Conservation (phyloP, 305 asterid genomes). For the Fraxinus platypoda region DNA sequence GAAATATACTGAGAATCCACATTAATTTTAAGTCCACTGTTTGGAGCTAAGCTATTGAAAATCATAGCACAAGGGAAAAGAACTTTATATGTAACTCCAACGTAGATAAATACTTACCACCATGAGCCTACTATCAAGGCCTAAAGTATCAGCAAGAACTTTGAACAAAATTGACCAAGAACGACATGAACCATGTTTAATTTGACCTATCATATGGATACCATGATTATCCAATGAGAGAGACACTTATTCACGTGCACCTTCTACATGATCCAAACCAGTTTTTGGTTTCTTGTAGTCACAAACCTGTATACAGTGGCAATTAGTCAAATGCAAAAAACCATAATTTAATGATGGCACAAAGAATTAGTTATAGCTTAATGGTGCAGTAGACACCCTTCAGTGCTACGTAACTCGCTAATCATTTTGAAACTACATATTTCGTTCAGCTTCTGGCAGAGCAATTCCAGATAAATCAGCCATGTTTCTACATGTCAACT, state of each 20-base stretch:
- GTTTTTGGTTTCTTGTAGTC: slow-evolving; percentile 63
- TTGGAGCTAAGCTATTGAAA: slow-evolving; percentile 4
- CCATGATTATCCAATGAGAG: slow-evolving; percentile 73
- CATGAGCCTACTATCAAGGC: slow-evolving; percentile 70
- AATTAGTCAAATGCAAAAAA: slow-evolving; percentile 5
- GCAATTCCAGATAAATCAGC: slow-evolving; percentile 6
- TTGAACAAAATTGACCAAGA: slow-evolving; percentile 82
- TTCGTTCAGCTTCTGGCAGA: background rate
- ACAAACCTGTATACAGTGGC: slow-evolving; percentile 50
- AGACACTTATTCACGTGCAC: slow-evolving; percentile 74
- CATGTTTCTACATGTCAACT: background rate
- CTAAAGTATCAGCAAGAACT: slow-evolving; percentile 78
- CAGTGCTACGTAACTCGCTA: background rate
- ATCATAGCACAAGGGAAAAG: slow-evolving; percentile 8
- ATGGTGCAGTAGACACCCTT: background rate
- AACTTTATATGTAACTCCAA: slow-evolving; percentile 16
- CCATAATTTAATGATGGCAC: background rate
- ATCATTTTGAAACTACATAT: slow-evolving; percentile 10
- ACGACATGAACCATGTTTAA: slow-evolving; percentile 72
- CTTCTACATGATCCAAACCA: slow-evolving; percentile 51
- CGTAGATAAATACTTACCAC: slow-evolving; percentile 63
- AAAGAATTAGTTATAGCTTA: background rate
- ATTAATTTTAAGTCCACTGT: slow-evolving; percentile 3
- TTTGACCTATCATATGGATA: slow-evolving; percentile 74
- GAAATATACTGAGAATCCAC: slow-evolving; percentile 13